These are phyloP conservation scores for Globisporangium sylvaticum DNA, from an alignment of 352 stramenopile species.

Conservation along the genomic window DNA sequence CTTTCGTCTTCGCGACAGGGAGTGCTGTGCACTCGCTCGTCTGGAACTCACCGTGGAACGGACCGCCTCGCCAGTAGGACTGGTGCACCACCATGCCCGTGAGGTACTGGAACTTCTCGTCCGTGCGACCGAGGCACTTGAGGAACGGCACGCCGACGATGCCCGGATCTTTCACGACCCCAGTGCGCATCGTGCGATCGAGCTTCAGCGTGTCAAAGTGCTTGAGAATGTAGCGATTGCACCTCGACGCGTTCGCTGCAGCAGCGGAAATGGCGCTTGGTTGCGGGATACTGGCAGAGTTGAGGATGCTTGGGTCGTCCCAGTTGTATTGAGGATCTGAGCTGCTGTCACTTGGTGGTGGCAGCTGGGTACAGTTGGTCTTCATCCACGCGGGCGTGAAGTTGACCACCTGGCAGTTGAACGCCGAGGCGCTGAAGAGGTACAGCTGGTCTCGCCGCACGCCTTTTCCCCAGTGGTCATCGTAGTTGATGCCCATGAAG, in stretches of 20 bases:
- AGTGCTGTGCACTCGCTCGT: constrained; percentile 24
- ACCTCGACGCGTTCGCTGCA: constrained; percentile 18
- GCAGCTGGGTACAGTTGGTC: constrained; percentile 7
- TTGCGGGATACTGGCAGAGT: constrained; percentile 8
- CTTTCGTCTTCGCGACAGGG: constrained; percentile 6
- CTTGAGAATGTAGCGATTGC: constrained; percentile 25
- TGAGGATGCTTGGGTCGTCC: neutral
- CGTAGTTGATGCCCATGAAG: constrained; percentile 23
- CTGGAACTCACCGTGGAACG: constrained; percentile 29
- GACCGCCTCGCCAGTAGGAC: constrained; percentile 27
- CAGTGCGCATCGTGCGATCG: constrained; percentile 16
- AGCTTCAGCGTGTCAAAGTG: constrained; percentile 22
- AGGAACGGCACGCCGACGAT: constrained; percentile 20
- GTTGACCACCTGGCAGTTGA: constrained; percentile 31
- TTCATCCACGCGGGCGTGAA: constrained; percentile 23
- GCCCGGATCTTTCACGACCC: constrained; percentile 23
- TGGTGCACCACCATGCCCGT: constrained; percentile 27
- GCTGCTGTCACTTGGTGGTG: neutral
- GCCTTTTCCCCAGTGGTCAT: constrained; percentile 27
- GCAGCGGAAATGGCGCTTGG: neutral
- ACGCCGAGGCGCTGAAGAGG: constrained; percentile 32
- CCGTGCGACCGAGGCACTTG: constrained; percentile 20
- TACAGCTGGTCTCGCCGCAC: constrained; percentile 21
- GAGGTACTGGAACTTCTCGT: constrained; percentile 21
- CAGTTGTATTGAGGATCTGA: neutral